Evolutionary conservation across 1,284 basidiomycete genomes (phyloP), one percentile per base, ranked within the genome.

Genomic region (Puccinia hordei): DNA sequence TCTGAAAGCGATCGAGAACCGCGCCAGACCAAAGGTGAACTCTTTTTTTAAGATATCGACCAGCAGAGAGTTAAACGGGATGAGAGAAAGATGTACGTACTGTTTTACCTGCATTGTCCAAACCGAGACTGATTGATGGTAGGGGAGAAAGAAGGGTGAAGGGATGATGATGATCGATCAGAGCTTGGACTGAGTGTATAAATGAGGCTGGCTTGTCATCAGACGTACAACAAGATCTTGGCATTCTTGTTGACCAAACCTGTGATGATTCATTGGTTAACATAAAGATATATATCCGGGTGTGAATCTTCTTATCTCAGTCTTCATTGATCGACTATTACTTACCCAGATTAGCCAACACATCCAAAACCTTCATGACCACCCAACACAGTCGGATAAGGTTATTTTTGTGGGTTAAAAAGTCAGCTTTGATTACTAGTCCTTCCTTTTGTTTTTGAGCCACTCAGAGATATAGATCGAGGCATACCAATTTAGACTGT

Each of bases 61-160:
- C 19, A n/a, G 15, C 15, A 66, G n/a, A n/a, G n/a, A n/a, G 44
- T 33, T 49, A n/a, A 4, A 49, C 17, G 51, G 71, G 17, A 41
- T 38, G 2, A 33, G 38, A 22, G 33, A 19, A 49, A 30, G 30
- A 33, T 30, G 24, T 41, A 86, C 91, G 82, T 83, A 98, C 96
- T 82, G 97, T 99, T 90, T 99, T 99, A 85, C 97, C 97, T 81
- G 97, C 97, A 88, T 98, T 98, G 86, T 98, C 97, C 76, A 99
- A 90, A 84, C 97, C 77, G 24, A 80, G 77, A 53, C 77, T 80
- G 27, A 22, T 30, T 15, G 22, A 22, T 33, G 10, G 24, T 12
- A 59, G n/a, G 3, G n/a, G 24, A 71, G 53, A 33, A 33, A 61
- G 57, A 10, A 69, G 10, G 66, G 49, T 12, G 35, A 55, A 49